Evolutionary conservation across 257 asterid species (phyloP), one percentile per base, ranked within the genome.

Genomic region (Asclepias syriaca): DNA sequence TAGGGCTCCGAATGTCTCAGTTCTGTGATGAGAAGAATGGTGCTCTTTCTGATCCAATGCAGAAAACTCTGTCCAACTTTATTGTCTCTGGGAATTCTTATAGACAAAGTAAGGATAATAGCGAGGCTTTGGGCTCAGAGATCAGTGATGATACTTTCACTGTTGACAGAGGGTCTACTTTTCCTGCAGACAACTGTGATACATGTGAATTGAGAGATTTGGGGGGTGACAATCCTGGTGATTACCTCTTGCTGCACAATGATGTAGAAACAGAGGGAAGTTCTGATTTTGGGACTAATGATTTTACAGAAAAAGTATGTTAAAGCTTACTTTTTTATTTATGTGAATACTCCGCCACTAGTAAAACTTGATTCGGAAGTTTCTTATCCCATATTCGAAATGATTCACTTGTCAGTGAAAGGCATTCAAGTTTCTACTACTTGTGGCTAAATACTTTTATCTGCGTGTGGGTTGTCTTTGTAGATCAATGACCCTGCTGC

Each of bases 1-100:
- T 56, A 94, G 99, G 99, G 73, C 81, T 94, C 68, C 90, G 98
- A 53, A 85, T 94, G 86, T 90, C 98, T 72, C 90, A 94, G 72
- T 87, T 94, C 77, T 81, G 61, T 77, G 95, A 91, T 63, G 90
- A 89, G 54, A 74, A 77, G 65, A 86, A 84, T 77, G 86, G 84
- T 27, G 77, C 57, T 72, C 74, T 80, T 68, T 46, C 78, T 67
- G 98, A 90, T 81, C 97, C 96, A 29, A 90, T 88, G 66, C 99
- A 94, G 72, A 94, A 80, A 83, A 90, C 97, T 13, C 93, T 94
- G 37, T 79, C 85, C 45, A 83, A 69, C 82, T 91, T 87, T 81
- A 73, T 89, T 60, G 72, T 85, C 68, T 68, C 87, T 4, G 84
- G 88, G 72, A 81, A 80, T 76, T 67, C 85, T 71, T 72, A 81